These are phyloP conservation scores for Sergeia podlipaevii DNA, from an alignment of 208 protist genomes.

Conservation along the genomic window DNA sequence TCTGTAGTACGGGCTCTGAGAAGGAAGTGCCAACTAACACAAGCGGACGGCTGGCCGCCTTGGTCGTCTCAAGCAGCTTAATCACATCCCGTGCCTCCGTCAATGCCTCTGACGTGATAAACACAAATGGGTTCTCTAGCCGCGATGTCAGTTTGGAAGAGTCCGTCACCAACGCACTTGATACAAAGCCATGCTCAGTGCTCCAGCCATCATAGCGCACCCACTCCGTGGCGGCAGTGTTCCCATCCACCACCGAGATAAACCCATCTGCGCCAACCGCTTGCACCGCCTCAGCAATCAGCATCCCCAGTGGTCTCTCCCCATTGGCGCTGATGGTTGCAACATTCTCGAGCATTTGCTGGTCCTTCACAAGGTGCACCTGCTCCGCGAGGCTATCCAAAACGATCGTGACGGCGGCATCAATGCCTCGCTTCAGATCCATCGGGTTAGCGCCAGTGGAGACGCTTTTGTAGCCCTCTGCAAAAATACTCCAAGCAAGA, in stretches of 20 bases:
- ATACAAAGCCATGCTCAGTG: slow-evolving; percentile 97
- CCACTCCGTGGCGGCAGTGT: slow-evolving; percentile 95
- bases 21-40: slow-evolving; percentile 71
- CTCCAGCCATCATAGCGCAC: slow-evolving; percentile 97
- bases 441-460: slow-evolving; percentile 99
- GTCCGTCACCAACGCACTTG: slow-evolving; percentile 98
- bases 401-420: slow-evolving; percentile 91
- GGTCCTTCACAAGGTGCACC: slow-evolving; percentile 95
- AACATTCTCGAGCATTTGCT: slow-evolving; percentile 91
- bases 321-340: slow-evolving; percentile 99
- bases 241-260: slow-evolving; percentile 98
- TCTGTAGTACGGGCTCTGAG: slow-evolving; percentile 73
- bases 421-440: slow-evolving; percentile 99
- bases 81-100: slow-evolving; percentile 57
- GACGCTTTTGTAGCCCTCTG: slow-evolving; percentile 98
- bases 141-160: slow-evolving; percentile 89
- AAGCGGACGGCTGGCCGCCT: slow-evolving; percentile 40
- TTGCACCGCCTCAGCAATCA: slow-evolving; percentile 98
- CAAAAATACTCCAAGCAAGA: slow-evolving; percentile 97
- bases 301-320: slow-evolving; percentile 95
- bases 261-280: slow-evolving; percentile 98
- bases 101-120: slow-evolving; percentile 74
- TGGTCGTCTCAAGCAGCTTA: slow-evolving; percentile 64
- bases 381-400: slow-evolving; percentile 89
- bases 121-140: slow-evolving; percentile 94